phyloP scores from a whole-genome alignment of 2,329 filamentous ascomycete genomes.

The Delphinella strobiligena region DNA sequence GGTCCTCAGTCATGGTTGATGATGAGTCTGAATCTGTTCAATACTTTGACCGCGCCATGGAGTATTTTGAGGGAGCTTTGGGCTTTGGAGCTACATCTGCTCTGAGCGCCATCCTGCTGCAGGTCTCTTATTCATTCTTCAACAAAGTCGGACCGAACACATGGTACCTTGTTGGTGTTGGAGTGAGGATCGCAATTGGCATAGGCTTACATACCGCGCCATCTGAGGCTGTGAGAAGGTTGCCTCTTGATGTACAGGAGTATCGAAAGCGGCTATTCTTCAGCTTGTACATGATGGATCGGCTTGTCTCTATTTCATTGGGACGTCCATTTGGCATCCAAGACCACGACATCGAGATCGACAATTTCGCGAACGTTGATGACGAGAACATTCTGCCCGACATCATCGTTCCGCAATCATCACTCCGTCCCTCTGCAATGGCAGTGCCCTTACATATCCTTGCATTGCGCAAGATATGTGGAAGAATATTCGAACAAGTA shows the following conservation, averaged over 20 bases:
- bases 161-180: conserved; percentile 35
- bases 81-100: conserved; percentile 21
- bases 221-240: conserved; percentile 4
- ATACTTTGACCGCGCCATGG: conserved; percentile 34
- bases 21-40: conserved; percentile 28
- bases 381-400: conserved; percentile 19
- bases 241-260: conserved; percentile 21
- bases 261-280: conserved; percentile 34
- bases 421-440: conserved; percentile 16
- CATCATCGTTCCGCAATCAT: neutral
- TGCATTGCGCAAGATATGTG: conserved; percentile 28
- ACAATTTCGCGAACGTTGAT: conserved; percentile 27
- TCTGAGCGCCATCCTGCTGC: conserved; percentile 32
- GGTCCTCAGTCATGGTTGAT: conserved; percentile 30
- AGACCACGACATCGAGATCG: conserved; percentile 34
- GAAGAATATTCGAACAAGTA: conserved; percentile 28
- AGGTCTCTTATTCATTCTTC: conserved; percentile 39
- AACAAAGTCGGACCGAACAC: conserved; percentile 37
- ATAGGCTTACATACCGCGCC: conserved; percentile 29
- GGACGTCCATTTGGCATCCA: conserved; percentile 35
- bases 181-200: conserved; percentile 32
- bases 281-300: conserved; percentile 40
- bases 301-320: conserved; percentile 32
- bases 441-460: conserved; percentile 31
- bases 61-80: conserved; percentile 24